Base-by-base conservation (phyloP, 78 protist genomes). In the Mastigamoeba balamuthi region DNA sequence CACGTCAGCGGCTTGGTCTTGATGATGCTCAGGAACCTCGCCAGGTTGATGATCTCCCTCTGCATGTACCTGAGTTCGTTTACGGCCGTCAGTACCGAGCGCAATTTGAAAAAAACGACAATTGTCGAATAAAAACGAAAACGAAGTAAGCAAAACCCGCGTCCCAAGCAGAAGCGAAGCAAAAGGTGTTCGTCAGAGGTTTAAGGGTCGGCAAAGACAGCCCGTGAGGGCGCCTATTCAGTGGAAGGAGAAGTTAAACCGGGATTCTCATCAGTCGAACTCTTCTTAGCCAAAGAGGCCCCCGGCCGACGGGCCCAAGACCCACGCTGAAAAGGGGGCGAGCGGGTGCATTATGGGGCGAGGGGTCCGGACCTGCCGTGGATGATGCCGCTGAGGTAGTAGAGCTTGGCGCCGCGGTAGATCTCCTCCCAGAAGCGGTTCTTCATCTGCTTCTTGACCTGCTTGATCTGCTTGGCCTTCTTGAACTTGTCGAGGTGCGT, bases 341-440 rank as follows among this genome's bases (percentile, higher is more conserved):
- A n/a, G n/a, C n/a, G n/a, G n/a, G n/a, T n/a, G n/a, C n/a, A n/a
- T n/a, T n/a, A n/a, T n/a, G 39, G 44, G 42, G 52, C 10, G 74
- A 25, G n/a, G n/a, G n/a, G n/a, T n/a, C n/a, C n/a, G n/a, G n/a
- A n/a, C n/a, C 78, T 75, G 17, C 91, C 91, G 72, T 86, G 66
- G 53, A 82, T 42, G 33, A 97, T 38, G 36, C 98, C 98, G 5
- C 91, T 78, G 40, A 98, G 75, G 77, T 93, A 95, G 80, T 97
- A 96, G 43, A 98, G 82, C 87, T 97, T 97, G 41, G 98, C 96
- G 1, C 99, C 99, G 28, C 92, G 81, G 78, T 86, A 91, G 72
- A 98, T 88, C 44, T 98, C 99, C 37, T 88, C 84, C 98, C 98
- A 94, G 81, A 97, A 98, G 9, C 98, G 30, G 77, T 86, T 68